These are phyloP conservation scores for Lachancea sp. DNA, from an alignment of 805 yeast species.

Conservation along the genomic window DNA sequence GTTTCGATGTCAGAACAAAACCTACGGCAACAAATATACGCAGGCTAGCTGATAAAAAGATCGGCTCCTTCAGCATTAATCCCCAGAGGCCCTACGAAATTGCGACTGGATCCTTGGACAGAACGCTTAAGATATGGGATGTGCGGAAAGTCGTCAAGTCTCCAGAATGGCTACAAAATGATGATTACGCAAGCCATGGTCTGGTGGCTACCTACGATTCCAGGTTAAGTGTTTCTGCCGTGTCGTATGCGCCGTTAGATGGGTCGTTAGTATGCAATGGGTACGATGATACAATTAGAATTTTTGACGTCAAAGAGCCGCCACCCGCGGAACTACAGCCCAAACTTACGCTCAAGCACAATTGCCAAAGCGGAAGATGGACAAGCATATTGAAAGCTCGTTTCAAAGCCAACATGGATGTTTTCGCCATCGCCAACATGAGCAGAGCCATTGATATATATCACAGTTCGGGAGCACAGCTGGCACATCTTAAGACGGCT, in stretches of 20 bases:
- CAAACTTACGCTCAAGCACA: constrained; percentile 61
- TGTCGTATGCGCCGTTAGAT: constrained; percentile 67
- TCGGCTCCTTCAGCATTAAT: constrained; percentile 80
- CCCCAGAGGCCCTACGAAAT: constrained; percentile 60
- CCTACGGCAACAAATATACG: constrained; percentile 34
- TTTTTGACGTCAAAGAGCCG: constrained; percentile 47
- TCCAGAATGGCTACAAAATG: constrained; percentile 54
- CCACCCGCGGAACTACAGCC: constrained; percentile 45
- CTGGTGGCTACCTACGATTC: constrained; percentile 56
- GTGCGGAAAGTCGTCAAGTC: constrained; percentile 45
- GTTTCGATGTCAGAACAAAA: constrained; percentile 59
- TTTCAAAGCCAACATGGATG: constrained; percentile 73
- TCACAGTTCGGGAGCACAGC: constrained; percentile 63
- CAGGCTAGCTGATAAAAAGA: constrained; percentile 80
- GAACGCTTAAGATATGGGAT: constrained; percentile 85
- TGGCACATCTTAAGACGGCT: constrained; percentile 74
- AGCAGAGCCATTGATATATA: constrained; percentile 79
- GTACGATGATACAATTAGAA: constrained; percentile 75
- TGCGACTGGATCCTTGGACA: constrained; percentile 84
- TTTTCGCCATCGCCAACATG: constrained; percentile 92
- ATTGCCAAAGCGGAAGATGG: constrained; percentile 97
- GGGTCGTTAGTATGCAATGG: constrained; percentile 82
- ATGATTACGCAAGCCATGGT: constrained; percentile 36
- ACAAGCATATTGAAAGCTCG: constrained; percentile 82
- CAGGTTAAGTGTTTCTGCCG: constrained; percentile 73